Evolutionary conservation across 495 filamentous ascomycete genomes (phyloP), one percentile per base, ranked within the genome.

Genomic region (Penicilliopsis zonata): DNA sequence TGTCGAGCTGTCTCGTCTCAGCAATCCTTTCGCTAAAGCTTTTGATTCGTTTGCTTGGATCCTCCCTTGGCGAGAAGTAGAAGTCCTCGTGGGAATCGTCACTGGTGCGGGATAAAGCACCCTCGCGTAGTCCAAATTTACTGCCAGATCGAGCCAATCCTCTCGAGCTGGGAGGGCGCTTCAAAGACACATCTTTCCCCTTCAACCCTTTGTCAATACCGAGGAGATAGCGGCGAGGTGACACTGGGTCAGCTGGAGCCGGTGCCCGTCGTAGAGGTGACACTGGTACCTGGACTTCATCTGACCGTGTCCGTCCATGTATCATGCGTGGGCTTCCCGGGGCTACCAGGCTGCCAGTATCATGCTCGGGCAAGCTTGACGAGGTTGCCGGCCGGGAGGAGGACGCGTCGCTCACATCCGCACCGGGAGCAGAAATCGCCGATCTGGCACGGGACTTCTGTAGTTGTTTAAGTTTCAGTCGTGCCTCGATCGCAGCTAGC

Each of bases 141-240:
- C 54, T 66, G 27, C 38, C 56, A 34, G 45, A 53, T 15, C 47
- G 49, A 15, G 40, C 20, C 3, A 35, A 33, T 2, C 27, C 18
- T 31, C 36, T 53, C 18, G 43, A 43, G 30, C 46, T 61, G 18
- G 80, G 72, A 0, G 84, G 77, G 38, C 84, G 67, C 47, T 80
- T 86, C 18, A 98, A 55, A 3, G 88, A 95, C 23, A 98, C 70
- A 47, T 94, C 85, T 23, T 69, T 72, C 4, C 80, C 87, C 38
- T 67, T 80, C 24, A 84, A 63, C 1, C 85, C 85, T 48, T 90
- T 92, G 49, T 94, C 86, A 28, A 98, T 92, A 2, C 92, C 90
- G 8, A 98, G 55, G 7, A 86, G 46, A 13, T 85, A 72, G 39
- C 92, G 69, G 15, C 79, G 73, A 7, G 90, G 90, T 3, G 86